Conservation (phyloP, 768 basidiomycete species). For the Podaxis rugospora region DNA sequence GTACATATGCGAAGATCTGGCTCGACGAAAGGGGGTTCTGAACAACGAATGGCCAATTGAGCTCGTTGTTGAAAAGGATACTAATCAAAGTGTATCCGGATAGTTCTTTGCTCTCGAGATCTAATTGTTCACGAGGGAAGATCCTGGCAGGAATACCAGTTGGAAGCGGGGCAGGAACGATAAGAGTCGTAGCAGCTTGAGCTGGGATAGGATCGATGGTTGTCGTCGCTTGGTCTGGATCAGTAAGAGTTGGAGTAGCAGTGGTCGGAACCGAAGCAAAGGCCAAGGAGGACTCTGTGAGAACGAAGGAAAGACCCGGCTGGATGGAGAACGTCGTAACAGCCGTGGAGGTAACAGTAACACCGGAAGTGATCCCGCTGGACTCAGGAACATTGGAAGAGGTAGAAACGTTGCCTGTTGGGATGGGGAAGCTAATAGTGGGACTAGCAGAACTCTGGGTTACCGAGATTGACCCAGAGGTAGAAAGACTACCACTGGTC, state of each 20-base stretch:
- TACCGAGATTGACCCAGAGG: neutral
- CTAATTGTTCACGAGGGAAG: conserved; percentile 34
- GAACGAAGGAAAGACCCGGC: conserved; percentile 39
- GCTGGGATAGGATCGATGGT: conserved; percentile 17
- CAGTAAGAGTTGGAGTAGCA: conserved; percentile 26
- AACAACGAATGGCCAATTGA: conserved; percentile 74
- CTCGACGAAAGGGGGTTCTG: conserved; percentile 49
- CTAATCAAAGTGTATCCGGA: conserved; percentile 49
- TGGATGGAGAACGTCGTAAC: conserved; percentile 28
- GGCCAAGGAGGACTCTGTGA: conserved; percentile 38
- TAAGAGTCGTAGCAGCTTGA: conserved; percentile 20
- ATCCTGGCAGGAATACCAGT: conserved; percentile 58
- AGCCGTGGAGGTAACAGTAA: conserved; percentile 13
- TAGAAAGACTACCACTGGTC: neutral
- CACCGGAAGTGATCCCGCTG: neutral
- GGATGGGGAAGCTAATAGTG: conserved; percentile 17
- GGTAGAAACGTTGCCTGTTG: conserved; percentile 1
- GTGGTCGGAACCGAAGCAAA: conserved; percentile 29
- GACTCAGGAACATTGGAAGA: neutral
- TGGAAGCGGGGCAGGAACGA: conserved; percentile 43
- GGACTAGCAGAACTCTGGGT: conserved; percentile 4
- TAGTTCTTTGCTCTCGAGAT: conserved; percentile 22
- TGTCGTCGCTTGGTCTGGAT: conserved; percentile 41
- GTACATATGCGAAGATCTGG: conserved; percentile 77
- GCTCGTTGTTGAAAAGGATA: conserved; percentile 51